Evolutionary conservation across 352 stramenopile species (phyloP).

Genomic region (Achlya hypogyna): DNA sequence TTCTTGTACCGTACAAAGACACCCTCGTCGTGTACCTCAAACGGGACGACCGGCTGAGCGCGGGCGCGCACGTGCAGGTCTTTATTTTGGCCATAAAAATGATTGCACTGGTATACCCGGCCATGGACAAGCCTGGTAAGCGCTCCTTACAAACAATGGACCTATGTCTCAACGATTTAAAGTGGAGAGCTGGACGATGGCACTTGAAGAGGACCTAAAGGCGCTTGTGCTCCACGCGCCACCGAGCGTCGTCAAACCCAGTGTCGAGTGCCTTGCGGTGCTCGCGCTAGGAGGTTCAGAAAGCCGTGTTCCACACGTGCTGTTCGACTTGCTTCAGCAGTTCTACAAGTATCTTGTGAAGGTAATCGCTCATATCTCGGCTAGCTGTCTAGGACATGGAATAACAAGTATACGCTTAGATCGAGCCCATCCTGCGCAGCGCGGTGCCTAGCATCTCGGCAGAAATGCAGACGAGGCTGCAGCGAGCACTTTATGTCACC

Average conservation of each 20-base stretch:
- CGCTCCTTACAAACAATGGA: slow-evolving; percentile 45
- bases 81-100: slow-evolving; percentile 2
- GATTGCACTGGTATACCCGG: slow-evolving; percentile 8
- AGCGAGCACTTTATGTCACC: slow-evolving; percentile 60
- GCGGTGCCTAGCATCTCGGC: slow-evolving; percentile 29
- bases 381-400: not conserved
- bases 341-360: slow-evolving; percentile 57
- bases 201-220: slow-evolving; percentile 57
- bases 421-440: not conserved
- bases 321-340: slow-evolving; percentile 54
- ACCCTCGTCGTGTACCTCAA: slow-evolving; percentile 67
- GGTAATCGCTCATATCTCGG: too few relatives aligned
- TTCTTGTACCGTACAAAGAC: slow-evolving; percentile 53
- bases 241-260: slow-evolving; percentile 76
- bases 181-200: slow-evolving; percentile 40
- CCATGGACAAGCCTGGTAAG: slow-evolving; percentile 22
- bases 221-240: slow-evolving; percentile 45
- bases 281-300: slow-evolving; percentile 28
- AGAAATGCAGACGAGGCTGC: slow-evolving; percentile 39
- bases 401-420: not conserved
- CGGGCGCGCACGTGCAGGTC: slow-evolving; percentile 2
- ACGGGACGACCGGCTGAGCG: slow-evolving; percentile 42
- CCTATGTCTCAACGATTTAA: slow-evolving; percentile 42
- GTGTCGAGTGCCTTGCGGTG: slow-evolving; percentile 60
- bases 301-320: slow-evolving; percentile 33